Percentiles rank a stretch among this genome's conserved stretches.
Conservation (phyloP, 73 alveolate genomes). For the Paramecium sexaurelia region DNA sequence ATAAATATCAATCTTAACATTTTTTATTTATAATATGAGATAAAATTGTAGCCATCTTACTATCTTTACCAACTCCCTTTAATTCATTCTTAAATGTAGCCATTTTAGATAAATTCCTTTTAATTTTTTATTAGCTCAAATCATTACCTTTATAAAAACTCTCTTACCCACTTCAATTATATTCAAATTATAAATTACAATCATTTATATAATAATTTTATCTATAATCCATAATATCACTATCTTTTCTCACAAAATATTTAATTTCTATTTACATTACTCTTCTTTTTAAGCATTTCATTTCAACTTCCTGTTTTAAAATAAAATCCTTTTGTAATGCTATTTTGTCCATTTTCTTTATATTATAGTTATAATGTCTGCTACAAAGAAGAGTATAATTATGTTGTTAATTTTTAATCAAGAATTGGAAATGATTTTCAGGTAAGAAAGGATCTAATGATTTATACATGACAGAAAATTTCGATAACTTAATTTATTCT, state of each 20-base stretch:
- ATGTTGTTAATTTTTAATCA: conserved; percentile 12
- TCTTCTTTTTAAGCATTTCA: conserved; percentile 31
- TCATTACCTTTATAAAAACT: background rate
- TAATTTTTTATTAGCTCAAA: background rate
- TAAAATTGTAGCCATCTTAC: background rate
- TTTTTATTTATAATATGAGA: conserved; percentile 3
- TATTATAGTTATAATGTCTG: conserved; percentile 26
- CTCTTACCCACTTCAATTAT: conserved; percentile 38
- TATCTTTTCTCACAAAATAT: background rate
- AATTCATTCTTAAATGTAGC: conserved; percentile 4
- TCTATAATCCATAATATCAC: conserved; percentile 28
- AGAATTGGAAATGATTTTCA: conserved; percentile 24
- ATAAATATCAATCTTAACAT: conserved; percentile 2
- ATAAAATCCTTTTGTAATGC: conserved; percentile 3
- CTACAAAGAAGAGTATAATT: conserved; percentile 15
- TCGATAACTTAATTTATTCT: conserved; percentile 44
- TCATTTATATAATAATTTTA: background rate
- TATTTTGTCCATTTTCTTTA: background rate
- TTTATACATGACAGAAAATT: conserved; percentile 57
- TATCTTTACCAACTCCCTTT: background rate
- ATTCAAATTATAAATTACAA: background rate
- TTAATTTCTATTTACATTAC: conserved; percentile 31
- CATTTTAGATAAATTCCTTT: conserved; percentile 19
- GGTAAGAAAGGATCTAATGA: conserved; percentile 36
- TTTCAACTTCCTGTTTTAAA: background rate